These are phyloP conservation scores for Yarrowia phangngaensis DNA, from an alignment of 805 yeast species.

Conservation along the genomic window DNA sequence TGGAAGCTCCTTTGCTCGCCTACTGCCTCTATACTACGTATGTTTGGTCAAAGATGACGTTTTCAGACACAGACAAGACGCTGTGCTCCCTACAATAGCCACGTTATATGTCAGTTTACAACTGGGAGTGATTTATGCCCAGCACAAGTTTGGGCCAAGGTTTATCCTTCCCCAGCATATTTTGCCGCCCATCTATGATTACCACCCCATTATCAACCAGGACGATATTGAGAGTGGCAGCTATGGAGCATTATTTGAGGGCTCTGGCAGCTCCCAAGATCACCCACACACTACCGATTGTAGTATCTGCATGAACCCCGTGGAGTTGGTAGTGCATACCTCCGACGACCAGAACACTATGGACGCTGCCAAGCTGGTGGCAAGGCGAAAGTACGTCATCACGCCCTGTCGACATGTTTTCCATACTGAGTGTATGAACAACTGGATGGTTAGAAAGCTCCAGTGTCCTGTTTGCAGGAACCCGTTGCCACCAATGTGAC, in stretches of 20 bases:
- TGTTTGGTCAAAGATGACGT: conserved; percentile 51
- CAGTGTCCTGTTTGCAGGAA: conserved; percentile 93
- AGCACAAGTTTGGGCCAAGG: conserved; percentile 69
- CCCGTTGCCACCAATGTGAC: conserved; percentile 73
- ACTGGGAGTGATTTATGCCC: conserved; percentile 54
- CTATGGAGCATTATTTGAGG: conserved; percentile 14
- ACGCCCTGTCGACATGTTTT: conserved; percentile 91
- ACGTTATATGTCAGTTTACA: conserved; percentile 63
- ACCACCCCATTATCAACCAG: conserved; percentile 63
- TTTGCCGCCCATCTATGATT: conserved; percentile 79
- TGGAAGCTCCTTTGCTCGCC: conserved; percentile 60
- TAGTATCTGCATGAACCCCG: conserved; percentile 82
- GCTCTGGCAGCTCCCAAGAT: conserved; percentile 6
- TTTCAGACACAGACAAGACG: conserved; percentile 64
- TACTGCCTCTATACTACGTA: conserved; percentile 63
- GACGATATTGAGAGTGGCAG: conserved; percentile 60
- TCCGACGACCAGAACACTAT: conserved; percentile 31
- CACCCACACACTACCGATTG: conserved; percentile 56
- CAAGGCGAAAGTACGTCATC: conserved; percentile 44
- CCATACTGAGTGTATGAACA: conserved; percentile 83
- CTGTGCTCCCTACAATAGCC: conserved; percentile 30
- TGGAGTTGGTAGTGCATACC: conserved; percentile 47
- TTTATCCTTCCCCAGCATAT: conserved; percentile 73
- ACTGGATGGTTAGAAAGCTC: conserved; percentile 88
- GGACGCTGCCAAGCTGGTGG: conserved; percentile 37